These are phyloP conservation scores for Cyathus striatus DNA, from an alignment of 768 basidiomycete genomes.

Conservation along the genomic window DNA sequence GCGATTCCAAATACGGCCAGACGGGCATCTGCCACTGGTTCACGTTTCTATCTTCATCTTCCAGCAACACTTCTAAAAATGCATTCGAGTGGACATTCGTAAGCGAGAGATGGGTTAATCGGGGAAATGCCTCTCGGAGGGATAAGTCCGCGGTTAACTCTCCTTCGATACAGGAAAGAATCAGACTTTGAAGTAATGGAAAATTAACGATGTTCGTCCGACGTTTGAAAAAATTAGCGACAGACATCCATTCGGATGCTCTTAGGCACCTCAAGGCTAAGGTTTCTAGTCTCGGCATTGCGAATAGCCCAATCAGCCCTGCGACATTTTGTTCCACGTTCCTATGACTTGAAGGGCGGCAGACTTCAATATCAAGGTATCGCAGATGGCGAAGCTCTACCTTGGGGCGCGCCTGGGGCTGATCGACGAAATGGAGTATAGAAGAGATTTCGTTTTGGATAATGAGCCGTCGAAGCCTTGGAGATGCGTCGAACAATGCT, in stretches of 20 bases:
- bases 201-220: not conserved
- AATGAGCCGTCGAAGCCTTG: conserved; percentile 15
- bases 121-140: not conserved
- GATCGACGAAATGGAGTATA: conserved; percentile 14
- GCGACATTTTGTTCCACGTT: conserved; percentile 11
- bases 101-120: not conserved
- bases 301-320: conserved; percentile 12
- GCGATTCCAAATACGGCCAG: conserved; percentile 1
- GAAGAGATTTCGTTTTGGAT: conserved; percentile 19
- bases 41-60: not conserved
- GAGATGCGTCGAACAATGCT: conserved; percentile 16
- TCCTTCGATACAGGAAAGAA: not conserved
- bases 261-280: conserved; percentile 8
- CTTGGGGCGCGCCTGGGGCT: conserved; percentile 8
- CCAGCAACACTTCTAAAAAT: not conserved
- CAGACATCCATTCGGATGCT: conserved; percentile 10
- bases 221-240: not conserved
- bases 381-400: conserved; percentile 11
- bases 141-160: not conserved
- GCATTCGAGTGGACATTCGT: not conserved
- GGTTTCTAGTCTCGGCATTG: conserved; percentile 9
- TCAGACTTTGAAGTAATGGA: not conserved
- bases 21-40: not conserved
- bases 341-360: conserved; percentile 12
- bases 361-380: conserved; percentile 14